Evolutionary conservation across 2,329 filamentous ascomycete genomes (phyloP), one percentile per base, ranked within the genome.

Genomic region (Aaosphaeria pasadenensis): DNA sequence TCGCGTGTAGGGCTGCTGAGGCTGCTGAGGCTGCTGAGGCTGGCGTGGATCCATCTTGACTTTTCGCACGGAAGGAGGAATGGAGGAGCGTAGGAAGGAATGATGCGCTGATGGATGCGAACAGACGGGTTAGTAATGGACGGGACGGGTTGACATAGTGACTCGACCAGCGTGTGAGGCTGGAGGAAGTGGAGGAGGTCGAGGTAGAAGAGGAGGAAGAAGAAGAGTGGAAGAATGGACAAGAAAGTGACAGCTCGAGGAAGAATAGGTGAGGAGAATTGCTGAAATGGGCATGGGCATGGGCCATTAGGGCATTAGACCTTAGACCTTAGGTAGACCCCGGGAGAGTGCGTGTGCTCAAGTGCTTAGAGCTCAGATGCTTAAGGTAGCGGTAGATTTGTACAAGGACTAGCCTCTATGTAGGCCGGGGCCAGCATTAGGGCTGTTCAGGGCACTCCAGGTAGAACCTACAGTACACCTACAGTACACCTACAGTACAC

Each of bases 1-100:
- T 39, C 71, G 67, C 43, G 64, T 58, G 53, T 63, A 68, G 44
- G 64, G 62, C 52, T 70, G 70, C 53, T 70, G 69, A 52, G 65
- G 56, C 51, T 58, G 64, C n/a, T n/a, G n/a, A n/a, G 64, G 62
- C 52, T 70, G 70, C 53, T 70, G 69, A 52, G 65, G 56, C 51
- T 58, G 64, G 56, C 67, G 67, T 55, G 62, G 52, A 50, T 71
- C 68, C 70, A 73, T 72, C 24, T 48, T 39, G 44, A 48, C 45
- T 51, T 53, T 44, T 28, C 13, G 51, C 43, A 36, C 36, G 30
- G 17, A 11, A 42, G 43, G 31, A 28, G 31, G 28, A 40, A 24
- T 9, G 24, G 17, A n/a, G 39, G 17, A 9, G 30, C 6, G 6
- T n/a, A 29, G 41, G 31, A 45, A 6, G 35, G 42, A n/a, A 36